Evolutionary conservation across 2,329 filamentous ascomycete genomes (phyloP).

Genomic region (Fusarium drepaniforme): DNA sequence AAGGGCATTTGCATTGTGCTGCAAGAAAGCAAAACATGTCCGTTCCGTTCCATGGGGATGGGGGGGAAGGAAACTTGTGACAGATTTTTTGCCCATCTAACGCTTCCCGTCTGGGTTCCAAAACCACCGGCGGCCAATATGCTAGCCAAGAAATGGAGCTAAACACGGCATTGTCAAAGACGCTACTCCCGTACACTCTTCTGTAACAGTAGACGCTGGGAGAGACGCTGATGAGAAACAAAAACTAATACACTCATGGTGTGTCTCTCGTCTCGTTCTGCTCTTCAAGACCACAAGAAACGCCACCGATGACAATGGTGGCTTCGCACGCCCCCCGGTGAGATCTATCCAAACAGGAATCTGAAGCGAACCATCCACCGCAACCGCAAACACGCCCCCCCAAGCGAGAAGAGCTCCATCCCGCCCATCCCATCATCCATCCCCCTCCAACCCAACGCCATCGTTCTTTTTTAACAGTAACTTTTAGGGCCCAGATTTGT

Average conservation of each 20-base stretch:
- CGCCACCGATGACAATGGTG: conserved; percentile 30
- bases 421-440: neutral
- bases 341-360: conserved; percentile 39
- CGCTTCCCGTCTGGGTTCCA: conserved; percentile 34
- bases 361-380: conserved; percentile 26
- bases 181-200: neutral
- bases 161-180: neutral
- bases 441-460: neutral
- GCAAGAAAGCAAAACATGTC: conserved; percentile 33
- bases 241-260: conserved; percentile 8
- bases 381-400: conserved; percentile 16
- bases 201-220: conserved; percentile 1
- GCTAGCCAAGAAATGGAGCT: conserved; percentile 5
- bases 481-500: conserved; percentile 14
- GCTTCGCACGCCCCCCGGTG: conserved; percentile 11
- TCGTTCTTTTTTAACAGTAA: neutral
- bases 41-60: neutral
- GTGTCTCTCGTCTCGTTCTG: neutral
- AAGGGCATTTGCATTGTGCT: conserved; percentile 9
- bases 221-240: conserved; percentile 12
- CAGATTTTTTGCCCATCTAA: conserved; percentile 22
- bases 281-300: conserved; percentile 8
- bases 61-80: conserved; percentile 9
- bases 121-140: conserved; percentile 22
- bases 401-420: conserved; percentile 30